Percentiles rank a stretch among this genome's conserved stretches.
Conservation (phyloP, 2,329 filamentous ascomycete species). For the Bipolaris sorokiniana region DNA sequence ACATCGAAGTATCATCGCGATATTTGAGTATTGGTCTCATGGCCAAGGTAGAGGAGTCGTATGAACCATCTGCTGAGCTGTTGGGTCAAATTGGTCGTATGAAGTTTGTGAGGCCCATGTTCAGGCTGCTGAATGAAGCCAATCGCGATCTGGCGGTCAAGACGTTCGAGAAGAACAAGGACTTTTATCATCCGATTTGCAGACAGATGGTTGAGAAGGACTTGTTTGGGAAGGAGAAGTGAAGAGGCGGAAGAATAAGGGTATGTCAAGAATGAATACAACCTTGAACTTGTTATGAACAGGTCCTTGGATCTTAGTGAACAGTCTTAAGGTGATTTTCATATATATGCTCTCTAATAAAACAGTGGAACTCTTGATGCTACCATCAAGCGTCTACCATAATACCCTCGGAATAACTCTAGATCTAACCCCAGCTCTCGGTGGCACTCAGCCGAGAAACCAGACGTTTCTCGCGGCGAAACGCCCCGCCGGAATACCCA, state of each 20-base stretch:
- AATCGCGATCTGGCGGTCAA: constrained; percentile 76
- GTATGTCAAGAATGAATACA: not conserved
- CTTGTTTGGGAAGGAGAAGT: constrained; percentile 57
- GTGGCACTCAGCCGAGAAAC: constrained; percentile 7
- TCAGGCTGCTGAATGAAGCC: constrained; percentile 74
- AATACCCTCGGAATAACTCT: constrained; percentile 19
- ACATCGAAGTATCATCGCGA: constrained; percentile 82
- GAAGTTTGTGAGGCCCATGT: constrained; percentile 95
- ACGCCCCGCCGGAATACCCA: constrained; percentile 38
- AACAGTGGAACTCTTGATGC: too few relatives aligned
- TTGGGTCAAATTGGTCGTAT: constrained; percentile 86
- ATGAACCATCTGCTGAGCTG: constrained; percentile 73
- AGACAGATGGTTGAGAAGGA: constrained; percentile 81
- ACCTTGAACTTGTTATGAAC: not conserved
- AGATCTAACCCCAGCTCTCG: constrained; percentile 6
- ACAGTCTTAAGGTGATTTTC: too few relatives aligned
- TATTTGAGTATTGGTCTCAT: constrained; percentile 82
- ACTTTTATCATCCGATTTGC: constrained; percentile 97
- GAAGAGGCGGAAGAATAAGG: not conserved
- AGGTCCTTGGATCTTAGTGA: not conserved
- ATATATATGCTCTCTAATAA: too few relatives aligned
- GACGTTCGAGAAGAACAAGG: constrained; percentile 85
- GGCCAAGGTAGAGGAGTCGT: constrained; percentile 71
- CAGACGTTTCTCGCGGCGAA: constrained; percentile 8
- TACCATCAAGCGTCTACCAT: not conserved